phyloP scores from a whole-genome alignment of 768 basidiomycete genomes.

The Lactarius vividus region DNA sequence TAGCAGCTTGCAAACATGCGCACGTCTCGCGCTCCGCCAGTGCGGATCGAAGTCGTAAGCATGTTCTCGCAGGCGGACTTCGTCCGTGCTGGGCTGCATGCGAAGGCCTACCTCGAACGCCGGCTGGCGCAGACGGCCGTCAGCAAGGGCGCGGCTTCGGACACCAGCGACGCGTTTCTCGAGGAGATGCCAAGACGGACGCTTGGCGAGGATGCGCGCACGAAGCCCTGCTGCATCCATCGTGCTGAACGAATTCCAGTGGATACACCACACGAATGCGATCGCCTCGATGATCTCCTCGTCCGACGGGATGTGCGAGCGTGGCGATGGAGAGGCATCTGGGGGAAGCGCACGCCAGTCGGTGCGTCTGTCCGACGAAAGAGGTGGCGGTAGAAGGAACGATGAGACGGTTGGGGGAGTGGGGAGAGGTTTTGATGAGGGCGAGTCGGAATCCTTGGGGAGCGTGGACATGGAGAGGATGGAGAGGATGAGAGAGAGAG shows the following conservation, averaged over 20 bases:
- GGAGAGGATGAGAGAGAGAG: neutral
- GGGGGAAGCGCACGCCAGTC: slow-evolving; percentile 26
- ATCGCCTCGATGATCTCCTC: slow-evolving; percentile 23
- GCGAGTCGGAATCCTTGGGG: neutral
- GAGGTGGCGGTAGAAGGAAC: neutral
- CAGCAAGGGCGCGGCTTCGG: slow-evolving; percentile 14
- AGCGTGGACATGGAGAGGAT: slow-evolving; percentile 1
- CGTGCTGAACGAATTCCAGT: slow-evolving; percentile 26
- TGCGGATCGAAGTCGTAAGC: slow-evolving; percentile 19
- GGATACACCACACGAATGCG: slow-evolving; percentile 23
- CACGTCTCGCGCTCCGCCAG: slow-evolving; percentile 15
- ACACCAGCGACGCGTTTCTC: slow-evolving; percentile 21
- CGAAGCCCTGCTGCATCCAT: slow-evolving; percentile 17
- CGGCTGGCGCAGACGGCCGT: slow-evolving; percentile 20
- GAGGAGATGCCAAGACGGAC: slow-evolving; percentile 15
- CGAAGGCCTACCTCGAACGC: slow-evolving; percentile 17
- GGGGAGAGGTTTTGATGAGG: neutral
- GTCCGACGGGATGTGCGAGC: slow-evolving; percentile 20
- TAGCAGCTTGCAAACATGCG: slow-evolving; percentile 7
- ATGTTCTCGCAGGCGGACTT: slow-evolving; percentile 15
- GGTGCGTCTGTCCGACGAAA: neutral
- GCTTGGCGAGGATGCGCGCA: slow-evolving; percentile 18
- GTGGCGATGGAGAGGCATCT: slow-evolving; percentile 13
- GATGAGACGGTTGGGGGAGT: neutral
- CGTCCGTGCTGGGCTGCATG: slow-evolving; percentile 21